Base-by-base conservation (phyloP, 2,329 filamentous ascomycete species). In the Coniochaeta sp. region DNA sequence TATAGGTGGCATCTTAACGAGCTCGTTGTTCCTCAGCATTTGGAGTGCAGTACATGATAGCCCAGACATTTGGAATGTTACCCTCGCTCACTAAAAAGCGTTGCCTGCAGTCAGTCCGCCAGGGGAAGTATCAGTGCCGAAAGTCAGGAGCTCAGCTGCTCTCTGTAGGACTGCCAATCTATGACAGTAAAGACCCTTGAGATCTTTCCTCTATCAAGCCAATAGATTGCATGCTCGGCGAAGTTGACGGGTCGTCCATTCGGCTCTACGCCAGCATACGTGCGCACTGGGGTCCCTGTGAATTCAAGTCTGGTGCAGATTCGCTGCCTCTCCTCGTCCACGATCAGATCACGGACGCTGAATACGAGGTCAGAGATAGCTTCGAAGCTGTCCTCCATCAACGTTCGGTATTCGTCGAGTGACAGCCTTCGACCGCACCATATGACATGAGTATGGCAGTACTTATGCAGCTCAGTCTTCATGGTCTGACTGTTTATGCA, bases 151-250 rank as follows among this genome's bases (percentile, higher is more conserved):
- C 2, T 56, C 54, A 65, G 57, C 56, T 66, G 64, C 28, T 59
- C 22, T 31, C 62, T 62, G 59, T 65, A 67, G 14, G 59, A 59
- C n/a, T 63, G 63, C 64, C 64, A 65, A 40, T 66, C 64, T 12
- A 67, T 62, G 34, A 65, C 60, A 3, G 62, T 62, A 31, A 64
- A 34, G 6, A 67, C 64, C 44, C 64, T 60, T 1, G 59, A 58
- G 6, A 67, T 67, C 61, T 61, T 65, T 2, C 65, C 63, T n/a
- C 60, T 40, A 12, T 66, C 64, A 17, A 67, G 59, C 65, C 64
- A 66, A 38, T 67, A 67, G n/a, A 67, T 64, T 9, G 62, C 65
- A 56, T 65, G 64, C 40, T 67, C 64, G 3, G 63, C 58, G 52
- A 66, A 67, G 6, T 55, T 43, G 3, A 67, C 65, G 17, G 58